A percentile compares a stretch with the other conserved stretches of the same genome.
phyloP scores from a whole-genome alignment of 1,284 basidiomycete genomes.

The Caloboletus firmus region DNA sequence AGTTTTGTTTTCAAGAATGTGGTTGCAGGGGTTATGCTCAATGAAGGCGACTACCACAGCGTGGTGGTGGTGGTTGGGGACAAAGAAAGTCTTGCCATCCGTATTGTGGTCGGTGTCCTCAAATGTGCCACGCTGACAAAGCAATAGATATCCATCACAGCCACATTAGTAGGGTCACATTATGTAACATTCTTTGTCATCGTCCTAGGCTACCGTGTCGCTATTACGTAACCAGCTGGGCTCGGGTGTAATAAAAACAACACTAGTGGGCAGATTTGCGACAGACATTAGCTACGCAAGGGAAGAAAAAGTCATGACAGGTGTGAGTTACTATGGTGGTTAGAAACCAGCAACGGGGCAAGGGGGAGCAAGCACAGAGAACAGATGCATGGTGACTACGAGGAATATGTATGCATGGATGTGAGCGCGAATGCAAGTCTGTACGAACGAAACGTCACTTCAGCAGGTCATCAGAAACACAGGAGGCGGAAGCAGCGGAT shows the following conservation, averaged over 20 bases:
- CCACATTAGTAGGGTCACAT: background rate
- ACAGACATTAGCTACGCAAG: conserved; percentile 21
- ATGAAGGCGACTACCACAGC: conserved; percentile 20
- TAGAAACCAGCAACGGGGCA: conserved; percentile 12
- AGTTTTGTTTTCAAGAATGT: conserved; percentile 6
- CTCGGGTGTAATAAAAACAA: no score
- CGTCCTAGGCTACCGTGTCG: background rate
- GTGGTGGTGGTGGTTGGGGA: conserved; percentile 26
- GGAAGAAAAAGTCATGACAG: conserved; percentile 8
- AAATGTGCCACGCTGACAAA: conserved; percentile 29
- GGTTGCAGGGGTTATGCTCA: conserved; percentile 8
- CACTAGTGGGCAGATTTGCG: conserved; percentile 10
- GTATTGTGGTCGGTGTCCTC: conserved; percentile 11
- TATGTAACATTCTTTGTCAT: conserved; percentile 7
- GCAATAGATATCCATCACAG: conserved; percentile 5
- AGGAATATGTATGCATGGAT: conserved; percentile 27
- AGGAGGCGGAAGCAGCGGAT: conserved; percentile 12
- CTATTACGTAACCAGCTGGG: background rate
- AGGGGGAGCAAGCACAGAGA: background rate
- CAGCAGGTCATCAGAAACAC: conserved; percentile 13
- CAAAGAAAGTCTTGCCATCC: conserved; percentile 11
- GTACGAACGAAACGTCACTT: conserved; percentile 28
- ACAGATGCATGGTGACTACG: conserved; percentile 22
- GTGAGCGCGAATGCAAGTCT: conserved; percentile 24
- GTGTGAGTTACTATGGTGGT: conserved; percentile 3